Conservation (phyloP, 1,284 basidiomycete genomes). For the Macrocybe sp. region DNA sequence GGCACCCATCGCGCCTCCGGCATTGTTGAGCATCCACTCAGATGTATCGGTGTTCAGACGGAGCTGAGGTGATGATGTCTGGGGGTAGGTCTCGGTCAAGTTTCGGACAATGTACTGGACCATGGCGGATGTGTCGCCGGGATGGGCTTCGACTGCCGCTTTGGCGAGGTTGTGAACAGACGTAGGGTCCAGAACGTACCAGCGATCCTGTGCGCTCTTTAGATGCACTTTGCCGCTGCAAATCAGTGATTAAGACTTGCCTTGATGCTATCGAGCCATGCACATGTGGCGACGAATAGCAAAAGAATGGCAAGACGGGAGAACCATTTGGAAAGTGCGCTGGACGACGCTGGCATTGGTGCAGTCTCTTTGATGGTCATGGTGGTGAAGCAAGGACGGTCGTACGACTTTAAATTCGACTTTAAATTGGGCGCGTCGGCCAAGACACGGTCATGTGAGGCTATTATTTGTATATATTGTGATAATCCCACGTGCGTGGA, state of each 20-base stretch:
- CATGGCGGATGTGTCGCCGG: slow-evolving; percentile 62
- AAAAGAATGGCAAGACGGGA: background rate
- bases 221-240: background rate
- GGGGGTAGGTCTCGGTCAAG: slow-evolving; percentile 65
- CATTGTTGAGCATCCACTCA: slow-evolving; percentile 98
- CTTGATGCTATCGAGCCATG: background rate
- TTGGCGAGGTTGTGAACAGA: slow-evolving; percentile 65
- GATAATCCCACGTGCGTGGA: too few species aligned
- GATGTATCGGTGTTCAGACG: slow-evolving; percentile 58
- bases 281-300: background rate
- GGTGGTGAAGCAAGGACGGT: too few species aligned
- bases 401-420: too few species aligned
- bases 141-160: slow-evolving; percentile 61
- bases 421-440: too few species aligned
- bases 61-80: slow-evolving; percentile 31
- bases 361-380: too few species aligned
- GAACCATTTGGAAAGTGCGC: background rate
- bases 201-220: slow-evolving; percentile 33
- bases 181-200: slow-evolving; percentile 71
- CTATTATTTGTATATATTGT: too few species aligned
- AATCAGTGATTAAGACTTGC: background rate
- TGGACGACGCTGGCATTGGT: too few species aligned
- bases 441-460: too few species aligned
- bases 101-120: slow-evolving; percentile 74
- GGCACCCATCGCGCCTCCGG: slow-evolving; percentile 96